These are phyloP conservation scores for Gracilaria domingensis DNA, from an alignment of 23 red algal species.

Conservation along the genomic window DNA sequence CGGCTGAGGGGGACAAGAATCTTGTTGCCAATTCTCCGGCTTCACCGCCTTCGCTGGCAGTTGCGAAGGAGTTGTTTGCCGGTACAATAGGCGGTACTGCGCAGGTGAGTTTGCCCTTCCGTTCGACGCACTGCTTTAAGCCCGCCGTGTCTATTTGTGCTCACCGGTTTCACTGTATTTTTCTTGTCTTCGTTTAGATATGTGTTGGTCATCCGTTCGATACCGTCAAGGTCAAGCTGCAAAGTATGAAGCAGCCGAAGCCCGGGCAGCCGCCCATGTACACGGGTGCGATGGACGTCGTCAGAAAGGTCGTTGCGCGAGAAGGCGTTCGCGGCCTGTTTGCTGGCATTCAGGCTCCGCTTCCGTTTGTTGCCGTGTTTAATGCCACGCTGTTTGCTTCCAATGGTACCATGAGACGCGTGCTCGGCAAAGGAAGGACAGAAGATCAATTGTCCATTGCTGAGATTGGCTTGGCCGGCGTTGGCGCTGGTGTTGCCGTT, in stretches of 20 bases:
- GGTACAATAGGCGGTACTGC: conserved; percentile 62
- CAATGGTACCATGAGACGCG: conserved; percentile 73
- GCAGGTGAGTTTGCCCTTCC: conserved; percentile 21
- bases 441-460: conserved; percentile 56
- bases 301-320: conserved; percentile 58
- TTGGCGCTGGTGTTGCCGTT: conserved; percentile 76
- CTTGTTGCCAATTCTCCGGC: conserved; percentile 15
- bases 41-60: conserved; percentile 8
- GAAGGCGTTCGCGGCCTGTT: conserved; percentile 78
- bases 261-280: conserved; percentile 59
- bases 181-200: conserved; percentile 49
- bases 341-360: conserved; percentile 80
- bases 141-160: not conserved
- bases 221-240: conserved; percentile 92
- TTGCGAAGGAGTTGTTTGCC: conserved; percentile 55
- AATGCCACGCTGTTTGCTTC: conserved; percentile 88
- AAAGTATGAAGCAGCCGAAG: conserved; percentile 59
- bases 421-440: conserved; percentile 63
- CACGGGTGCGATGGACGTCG: conserved; percentile 63
- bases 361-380: conserved; percentile 88
- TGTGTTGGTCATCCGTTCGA: conserved; percentile 87
- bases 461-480: conserved; percentile 70
- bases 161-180: not conserved
- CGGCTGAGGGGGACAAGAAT: not conserved
- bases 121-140: not conserved